Evolutionary conservation across 2,329 filamentous ascomycete species (phyloP), one percentile per base, ranked within the genome.

Genomic region (Nigrospora sphaerica): DNA sequence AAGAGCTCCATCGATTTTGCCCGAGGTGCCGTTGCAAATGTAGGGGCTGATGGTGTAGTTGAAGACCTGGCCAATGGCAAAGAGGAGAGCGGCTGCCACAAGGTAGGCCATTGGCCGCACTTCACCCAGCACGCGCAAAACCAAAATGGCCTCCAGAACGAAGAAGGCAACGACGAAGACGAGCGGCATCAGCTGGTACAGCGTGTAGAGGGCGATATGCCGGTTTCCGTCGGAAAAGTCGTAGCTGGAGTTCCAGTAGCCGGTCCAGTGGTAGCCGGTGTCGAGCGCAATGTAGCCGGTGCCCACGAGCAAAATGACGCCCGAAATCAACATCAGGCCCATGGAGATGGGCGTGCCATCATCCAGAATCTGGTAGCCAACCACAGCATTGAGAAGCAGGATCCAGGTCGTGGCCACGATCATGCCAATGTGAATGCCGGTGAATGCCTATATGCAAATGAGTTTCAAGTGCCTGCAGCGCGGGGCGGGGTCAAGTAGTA

Each of bases 271-370:
- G 63, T 89, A 91, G 14, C 86, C 92, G 1, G 92, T 97, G 63
- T 98, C 93, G 51, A 98, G 83, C 12, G 90, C 87, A 60, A 98
- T 95, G 65, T 96, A 98, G 32, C 91, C 92, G 2, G 91, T 95
- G 47, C 93, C 93, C 51, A 97, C 73, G 59, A 97, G 87, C 46
- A 97, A 71, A 13, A 80, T 70, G 12, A 74, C 67, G 0, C 86
- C 84, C 13, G 92, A 96, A 37, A 71, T 70, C 43, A 84, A 52
- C 45, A 95, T 81, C 4, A 97, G 75, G 6, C 80, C 85, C 13
- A 97, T 60, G 0, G 92, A 97, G 19, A 95, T 66, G 1, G 86
- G 76, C 1, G 93, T 98, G 41, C 93, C 93, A 57, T 98, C 93
- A 55, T 98, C 93, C 39, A 97, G 74, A 18, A 97, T 70, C 63